Conservation (phyloP, 805 yeast species). For the Ogataea zsoltii region DNA sequence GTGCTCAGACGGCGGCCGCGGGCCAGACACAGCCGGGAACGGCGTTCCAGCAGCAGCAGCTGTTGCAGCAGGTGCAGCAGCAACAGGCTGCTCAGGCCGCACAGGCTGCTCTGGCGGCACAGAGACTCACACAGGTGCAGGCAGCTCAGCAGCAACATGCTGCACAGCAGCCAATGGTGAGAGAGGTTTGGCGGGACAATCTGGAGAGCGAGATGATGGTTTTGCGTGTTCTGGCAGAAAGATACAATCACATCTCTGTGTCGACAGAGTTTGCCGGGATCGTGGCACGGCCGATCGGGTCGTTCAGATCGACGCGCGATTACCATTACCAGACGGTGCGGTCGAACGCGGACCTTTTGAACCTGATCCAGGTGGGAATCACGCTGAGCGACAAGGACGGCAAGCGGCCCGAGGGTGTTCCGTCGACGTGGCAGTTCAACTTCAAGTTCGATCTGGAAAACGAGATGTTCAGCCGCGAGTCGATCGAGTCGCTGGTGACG, state of each 20-base stretch:
- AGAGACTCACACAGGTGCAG: constrained; percentile 22
- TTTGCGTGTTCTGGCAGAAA: constrained; percentile 57
- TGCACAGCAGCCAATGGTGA: constrained; percentile 47
- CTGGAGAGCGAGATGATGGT: constrained; percentile 65
- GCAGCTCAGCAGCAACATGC: constrained; percentile 20
- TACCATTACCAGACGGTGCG: constrained; percentile 96
- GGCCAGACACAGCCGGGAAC: constrained; percentile 15
- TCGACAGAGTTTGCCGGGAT: constrained; percentile 97
- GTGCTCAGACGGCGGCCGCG: constrained; percentile 5
- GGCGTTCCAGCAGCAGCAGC: constrained; percentile 17
- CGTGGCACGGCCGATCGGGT: constrained; percentile 93
- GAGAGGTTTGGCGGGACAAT: constrained; percentile 76
- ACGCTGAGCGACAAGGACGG: constrained; percentile 72
- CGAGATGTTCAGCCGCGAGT: constrained; percentile 88
- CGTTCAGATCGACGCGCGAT: constrained; percentile 84
- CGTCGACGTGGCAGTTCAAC: constrained; percentile 95
- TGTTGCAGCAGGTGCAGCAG: constrained; percentile 25
- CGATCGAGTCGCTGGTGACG: constrained; percentile 73
- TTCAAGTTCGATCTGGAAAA: constrained; percentile 73
- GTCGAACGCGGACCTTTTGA: constrained; percentile 83
- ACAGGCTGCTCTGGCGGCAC: constrained; percentile 23
- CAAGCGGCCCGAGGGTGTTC: constrained; percentile 60
- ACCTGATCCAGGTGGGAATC: constrained; percentile 83
- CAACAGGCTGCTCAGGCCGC: constrained; percentile 25
- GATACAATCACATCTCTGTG: constrained; percentile 61